phyloP scores from a whole-genome alignment of 208 protist genomes.

The Hexamita inflata region DNA sequence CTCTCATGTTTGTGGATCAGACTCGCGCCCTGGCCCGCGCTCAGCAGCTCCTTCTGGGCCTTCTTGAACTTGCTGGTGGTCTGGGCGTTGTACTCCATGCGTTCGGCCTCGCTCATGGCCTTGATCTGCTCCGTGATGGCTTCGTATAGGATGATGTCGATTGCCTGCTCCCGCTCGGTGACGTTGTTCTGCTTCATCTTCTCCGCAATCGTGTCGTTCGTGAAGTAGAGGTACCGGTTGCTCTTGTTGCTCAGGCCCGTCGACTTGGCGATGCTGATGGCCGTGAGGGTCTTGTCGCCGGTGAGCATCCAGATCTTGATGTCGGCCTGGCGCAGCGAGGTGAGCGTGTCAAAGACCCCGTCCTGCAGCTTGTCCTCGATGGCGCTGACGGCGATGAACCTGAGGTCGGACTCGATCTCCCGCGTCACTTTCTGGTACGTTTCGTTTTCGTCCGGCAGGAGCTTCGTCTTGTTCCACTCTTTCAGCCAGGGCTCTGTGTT shows the following conservation, averaged over 20 bases:
- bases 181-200: background rate
- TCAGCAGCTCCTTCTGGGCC: too few species aligned
- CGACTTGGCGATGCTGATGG: constrained; percentile 35
- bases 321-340: constrained; percentile 79
- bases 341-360: constrained; percentile 65
- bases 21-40: too few species aligned
- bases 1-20: constrained; percentile 3
- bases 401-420: background rate
- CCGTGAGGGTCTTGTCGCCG: constrained; percentile 88
- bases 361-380: constrained; percentile 91
- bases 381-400: constrained; percentile 63
- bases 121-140: too few species aligned
- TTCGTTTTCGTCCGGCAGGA: background rate
- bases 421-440: background rate
- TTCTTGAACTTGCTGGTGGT: too few species aligned
- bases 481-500: background rate
- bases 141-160: too few species aligned
- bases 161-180: background rate
- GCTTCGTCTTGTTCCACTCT: background rate
- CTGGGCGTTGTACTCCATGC: too few species aligned
- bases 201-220: background rate
- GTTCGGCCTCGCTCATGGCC: too few species aligned
- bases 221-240: background rate
- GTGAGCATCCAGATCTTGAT: constrained; percentile 95
- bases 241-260: background rate